Conservation (phyloP, 2,329 filamentous ascomycete genomes). For the Aaosphaeria arxii region DNA sequence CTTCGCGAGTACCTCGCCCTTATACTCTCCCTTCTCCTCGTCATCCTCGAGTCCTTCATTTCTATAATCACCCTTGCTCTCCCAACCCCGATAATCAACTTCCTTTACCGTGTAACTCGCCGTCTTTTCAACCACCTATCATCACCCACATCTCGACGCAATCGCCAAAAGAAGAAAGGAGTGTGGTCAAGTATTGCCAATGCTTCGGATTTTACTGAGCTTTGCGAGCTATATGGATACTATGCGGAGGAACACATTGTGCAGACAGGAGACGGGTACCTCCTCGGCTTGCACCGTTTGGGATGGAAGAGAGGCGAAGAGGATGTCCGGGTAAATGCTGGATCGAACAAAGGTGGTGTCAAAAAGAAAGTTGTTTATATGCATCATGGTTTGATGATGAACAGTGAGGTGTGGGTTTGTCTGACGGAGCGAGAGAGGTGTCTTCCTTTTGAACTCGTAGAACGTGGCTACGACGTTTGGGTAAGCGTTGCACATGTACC, state of each 20-base stretch:
- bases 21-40: conserved; percentile 76
- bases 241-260: conserved; percentile 94
- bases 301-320: conserved; percentile 82
- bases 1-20: conserved; percentile 82
- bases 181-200: conserved; percentile 77
- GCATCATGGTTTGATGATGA: conserved; percentile 96
- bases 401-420: conserved; percentile 97
- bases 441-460: conserved; percentile 83
- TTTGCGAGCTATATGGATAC: conserved; percentile 90
- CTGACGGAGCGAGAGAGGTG: conserved; percentile 82
- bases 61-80: conserved; percentile 84
- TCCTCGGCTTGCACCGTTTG: conserved; percentile 84
- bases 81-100: conserved; percentile 73
- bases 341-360: conserved; percentile 51
- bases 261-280: conserved; percentile 89
- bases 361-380: conserved; percentile 88
- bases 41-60: conserved; percentile 78
- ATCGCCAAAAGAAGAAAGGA: conserved; percentile 67
- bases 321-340: conserved; percentile 71
- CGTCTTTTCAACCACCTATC: conserved; percentile 77
- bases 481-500: conserved; percentile 45
- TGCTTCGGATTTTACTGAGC: conserved; percentile 86
- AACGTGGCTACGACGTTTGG: conserved; percentile 95
- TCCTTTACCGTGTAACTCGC: conserved; percentile 81
- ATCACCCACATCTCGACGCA: conserved; percentile 65